Percentiles rank a stretch among this genome's conserved stretches.
Evolutionary conservation across 2,329 filamentous ascomycete species (phyloP).

Genomic region (Colletotrichum tofieldiae): DNA sequence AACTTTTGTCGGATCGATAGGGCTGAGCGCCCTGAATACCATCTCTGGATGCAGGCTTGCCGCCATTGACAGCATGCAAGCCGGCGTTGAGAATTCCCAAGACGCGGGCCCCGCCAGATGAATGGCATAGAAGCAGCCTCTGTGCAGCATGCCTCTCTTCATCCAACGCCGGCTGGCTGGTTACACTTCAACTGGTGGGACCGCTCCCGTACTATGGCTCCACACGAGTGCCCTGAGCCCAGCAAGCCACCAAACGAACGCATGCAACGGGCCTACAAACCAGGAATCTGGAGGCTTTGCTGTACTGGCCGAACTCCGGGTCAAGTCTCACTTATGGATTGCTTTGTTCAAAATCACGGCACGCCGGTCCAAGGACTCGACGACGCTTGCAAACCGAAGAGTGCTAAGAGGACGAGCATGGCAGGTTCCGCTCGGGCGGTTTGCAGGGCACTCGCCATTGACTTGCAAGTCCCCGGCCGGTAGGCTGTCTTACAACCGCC

Average conservation of each 20-base stretch:
- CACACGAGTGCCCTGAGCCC: conserved; percentile 17
- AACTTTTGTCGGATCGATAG: conserved; percentile 20
- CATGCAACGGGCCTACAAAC: conserved; percentile 24
- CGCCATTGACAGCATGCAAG: conserved; percentile 17
- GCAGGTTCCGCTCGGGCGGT: conserved; percentile 9
- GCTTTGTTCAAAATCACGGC: conserved; percentile 22
- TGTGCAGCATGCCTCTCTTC: conserved; percentile 34
- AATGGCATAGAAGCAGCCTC: conserved; percentile 7
- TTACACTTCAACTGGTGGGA: conserved; percentile 34
- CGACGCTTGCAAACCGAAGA: conserved; percentile 25
- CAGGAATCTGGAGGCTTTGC: conserved; percentile 7
- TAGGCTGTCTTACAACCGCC: conserved; percentile 7
- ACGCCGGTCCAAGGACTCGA: conserved; percentile 18
- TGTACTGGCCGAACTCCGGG: neutral
- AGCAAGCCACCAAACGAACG: conserved; percentile 30
- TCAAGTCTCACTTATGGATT: conserved; percentile 4
- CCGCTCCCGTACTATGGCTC: conserved; percentile 17
- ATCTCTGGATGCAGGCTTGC: conserved; percentile 7
- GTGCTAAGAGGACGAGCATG: conserved; percentile 17
- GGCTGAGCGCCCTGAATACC: conserved; percentile 36
- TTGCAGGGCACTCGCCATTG: neutral
- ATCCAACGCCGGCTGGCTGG: conserved; percentile 23
- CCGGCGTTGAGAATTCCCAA: conserved; percentile 16
- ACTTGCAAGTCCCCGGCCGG: conserved; percentile 8
- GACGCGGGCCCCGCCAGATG: neutral